Evolutionary conservation across 2,329 filamentous ascomycete genomes (phyloP).

Genomic region (Coniochaeta sp.): DNA sequence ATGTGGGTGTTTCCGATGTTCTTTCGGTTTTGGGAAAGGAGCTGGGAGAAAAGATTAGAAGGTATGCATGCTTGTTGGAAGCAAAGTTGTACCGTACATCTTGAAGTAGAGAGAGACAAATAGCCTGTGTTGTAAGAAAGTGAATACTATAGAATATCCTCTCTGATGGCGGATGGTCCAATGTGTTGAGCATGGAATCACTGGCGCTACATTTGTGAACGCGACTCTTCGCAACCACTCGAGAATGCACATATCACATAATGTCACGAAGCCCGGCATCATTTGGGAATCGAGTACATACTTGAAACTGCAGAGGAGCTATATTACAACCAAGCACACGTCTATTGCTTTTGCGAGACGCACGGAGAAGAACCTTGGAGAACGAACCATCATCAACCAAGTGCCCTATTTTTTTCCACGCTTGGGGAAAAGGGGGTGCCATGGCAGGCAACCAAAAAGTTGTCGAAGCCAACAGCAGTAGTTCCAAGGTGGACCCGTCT

Average conservation of each 20-base stretch:
- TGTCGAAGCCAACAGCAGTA: neutral
- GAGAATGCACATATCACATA: neutral
- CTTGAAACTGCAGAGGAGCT: constrained; percentile 7
- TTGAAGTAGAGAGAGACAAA: neutral
- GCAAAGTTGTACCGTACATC: neutral
- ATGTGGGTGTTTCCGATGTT: neutral
- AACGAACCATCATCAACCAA: neutral
- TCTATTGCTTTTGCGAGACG: neutral
- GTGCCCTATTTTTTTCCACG: neutral
- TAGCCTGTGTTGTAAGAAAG: neutral
- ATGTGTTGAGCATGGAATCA: no score
- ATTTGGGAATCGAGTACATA: constrained; percentile 5
- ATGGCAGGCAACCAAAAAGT: neutral
- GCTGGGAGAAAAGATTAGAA: neutral
- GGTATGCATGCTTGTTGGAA: neutral
- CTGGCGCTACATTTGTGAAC: no score
- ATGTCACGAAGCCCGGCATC: neutral
- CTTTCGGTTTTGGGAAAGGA: neutral
- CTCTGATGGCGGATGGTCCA: neutral
- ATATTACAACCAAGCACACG: constrained; percentile 8
- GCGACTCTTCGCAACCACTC: neutral
- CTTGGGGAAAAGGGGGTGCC: neutral
- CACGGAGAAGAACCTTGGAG: neutral
- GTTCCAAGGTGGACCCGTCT: neutral
- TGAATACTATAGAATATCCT: neutral